phyloP scores from a whole-genome alignment of 176 grass and related monocot genomes.

The Eremochloa ophiuroides region DNA sequence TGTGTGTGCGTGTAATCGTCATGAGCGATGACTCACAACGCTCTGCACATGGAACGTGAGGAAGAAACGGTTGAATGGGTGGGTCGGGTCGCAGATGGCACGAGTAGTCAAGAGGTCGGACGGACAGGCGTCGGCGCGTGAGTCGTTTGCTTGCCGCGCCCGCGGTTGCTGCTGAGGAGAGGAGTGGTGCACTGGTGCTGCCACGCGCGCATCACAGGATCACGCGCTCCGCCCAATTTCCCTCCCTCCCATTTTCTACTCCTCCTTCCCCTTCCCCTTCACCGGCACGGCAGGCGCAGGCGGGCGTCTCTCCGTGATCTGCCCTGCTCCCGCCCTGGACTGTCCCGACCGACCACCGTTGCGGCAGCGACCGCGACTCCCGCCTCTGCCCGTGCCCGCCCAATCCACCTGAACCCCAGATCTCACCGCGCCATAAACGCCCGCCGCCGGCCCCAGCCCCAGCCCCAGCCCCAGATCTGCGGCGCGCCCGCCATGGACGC shows the following conservation, averaged over 20 bases:
- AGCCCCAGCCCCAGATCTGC: constrained; percentile 35
- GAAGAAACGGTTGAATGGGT: too few relatives aligned
- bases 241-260: background rate
- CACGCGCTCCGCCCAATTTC: background rate
- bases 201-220: background rate
- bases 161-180: background rate
- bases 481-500: constrained; percentile 39
- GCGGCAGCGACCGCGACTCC: background rate
- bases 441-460: background rate
- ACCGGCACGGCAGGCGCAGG: background rate
- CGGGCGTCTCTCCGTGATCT: background rate
- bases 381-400: too few relatives aligned
- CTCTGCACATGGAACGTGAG: too few relatives aligned
- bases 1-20: too few relatives aligned
- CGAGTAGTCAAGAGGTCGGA: too few relatives aligned
- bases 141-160: too few relatives aligned
- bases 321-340: background rate
- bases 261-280: background rate
- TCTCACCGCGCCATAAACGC: constrained; percentile 18
- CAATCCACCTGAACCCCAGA: background rate
- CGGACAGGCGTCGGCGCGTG: too few relatives aligned
- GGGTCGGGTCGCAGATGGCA: too few relatives aligned
- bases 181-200: too few relatives aligned
- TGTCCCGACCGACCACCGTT: background rate
- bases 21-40: too few relatives aligned